These are phyloP conservation scores for Globisporangium polare DNA, from an alignment of 352 stramenopile genomes.

Conservation along the genomic window DNA sequence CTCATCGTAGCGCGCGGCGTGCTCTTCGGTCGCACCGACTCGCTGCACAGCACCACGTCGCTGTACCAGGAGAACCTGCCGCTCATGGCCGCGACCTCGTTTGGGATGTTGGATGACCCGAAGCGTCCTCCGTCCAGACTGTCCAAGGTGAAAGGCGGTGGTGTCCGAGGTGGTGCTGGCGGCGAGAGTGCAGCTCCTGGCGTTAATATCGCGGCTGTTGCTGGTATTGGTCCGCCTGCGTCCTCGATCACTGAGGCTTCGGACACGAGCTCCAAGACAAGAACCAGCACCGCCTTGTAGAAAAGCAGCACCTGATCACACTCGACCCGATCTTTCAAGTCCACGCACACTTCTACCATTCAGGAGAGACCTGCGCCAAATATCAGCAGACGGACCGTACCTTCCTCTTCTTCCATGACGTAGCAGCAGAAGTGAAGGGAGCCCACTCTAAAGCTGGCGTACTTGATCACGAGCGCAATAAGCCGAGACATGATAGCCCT, in stretches of 20 bases:
- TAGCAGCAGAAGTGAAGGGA: no score
- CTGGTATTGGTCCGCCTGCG: background rate
- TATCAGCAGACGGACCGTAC: no score
- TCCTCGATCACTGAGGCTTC: slow-evolving; percentile 14
- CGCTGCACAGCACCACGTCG: slow-evolving; percentile 20
- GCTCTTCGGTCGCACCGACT: slow-evolving; percentile 17
- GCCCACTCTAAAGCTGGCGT: no score
- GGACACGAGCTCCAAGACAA: slow-evolving; percentile 2
- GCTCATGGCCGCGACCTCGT: slow-evolving; percentile 21
- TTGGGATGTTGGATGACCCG: background rate
- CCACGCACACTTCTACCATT: no score
- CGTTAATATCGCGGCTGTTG: background rate
- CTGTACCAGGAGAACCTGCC: slow-evolving; percentile 36
- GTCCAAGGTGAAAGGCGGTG: background rate
- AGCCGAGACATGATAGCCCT: no score
- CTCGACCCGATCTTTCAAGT: no score
- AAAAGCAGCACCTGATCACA: background rate
- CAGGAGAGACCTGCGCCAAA: no score
- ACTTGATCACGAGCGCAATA: no score
- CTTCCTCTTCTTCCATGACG: no score
- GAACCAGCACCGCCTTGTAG: background rate
- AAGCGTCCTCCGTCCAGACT: background rate
- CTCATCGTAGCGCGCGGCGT: slow-evolving; percentile 40
- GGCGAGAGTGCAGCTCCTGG: background rate
- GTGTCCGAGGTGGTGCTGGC: background rate